Conservation (phyloP, 495 filamentous ascomycete species). For the Cenococcum geophilum region DNA sequence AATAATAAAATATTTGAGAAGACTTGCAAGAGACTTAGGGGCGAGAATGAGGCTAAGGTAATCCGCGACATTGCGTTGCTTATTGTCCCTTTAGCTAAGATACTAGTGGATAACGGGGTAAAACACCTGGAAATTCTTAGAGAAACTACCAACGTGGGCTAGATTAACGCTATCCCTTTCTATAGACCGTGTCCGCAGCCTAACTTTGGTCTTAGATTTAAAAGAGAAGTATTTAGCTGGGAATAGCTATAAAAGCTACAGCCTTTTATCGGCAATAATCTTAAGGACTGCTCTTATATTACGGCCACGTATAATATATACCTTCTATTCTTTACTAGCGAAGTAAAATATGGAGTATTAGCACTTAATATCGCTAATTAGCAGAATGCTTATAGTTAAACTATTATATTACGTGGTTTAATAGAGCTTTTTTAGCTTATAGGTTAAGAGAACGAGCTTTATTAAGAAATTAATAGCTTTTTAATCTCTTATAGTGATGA, state of each 20-base stretch:
- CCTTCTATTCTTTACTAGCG: constrained; percentile 25
- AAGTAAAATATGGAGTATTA: constrained; percentile 25
- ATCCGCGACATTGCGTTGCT: constrained; percentile 17
- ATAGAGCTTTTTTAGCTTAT: constrained; percentile 10
- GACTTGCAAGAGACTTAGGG: constrained; percentile 11
- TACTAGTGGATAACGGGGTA: constrained; percentile 11
- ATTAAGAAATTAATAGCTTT: constrained; percentile 17
- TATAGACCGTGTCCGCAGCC: constrained; percentile 11
- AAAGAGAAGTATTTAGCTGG: constrained; percentile 14
- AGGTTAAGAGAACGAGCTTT: constrained; percentile 14
- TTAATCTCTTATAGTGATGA: constrained; percentile 17
- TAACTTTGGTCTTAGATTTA: constrained; percentile 15
- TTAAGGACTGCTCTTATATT: constrained; percentile 12
- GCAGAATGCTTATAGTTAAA: constrained; percentile 25
- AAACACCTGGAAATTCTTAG: constrained; percentile 17
- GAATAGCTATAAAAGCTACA: constrained; percentile 18
- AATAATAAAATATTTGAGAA: constrained; percentile 18
- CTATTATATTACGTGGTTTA: constrained; percentile 12
- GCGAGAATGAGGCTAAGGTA: constrained; percentile 21
- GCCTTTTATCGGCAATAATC: constrained; percentile 14
- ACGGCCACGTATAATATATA: constrained; percentile 26
- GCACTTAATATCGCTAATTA: constrained; percentile 28
- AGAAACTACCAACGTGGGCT: constrained; percentile 22
- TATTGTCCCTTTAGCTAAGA: constrained; percentile 20
- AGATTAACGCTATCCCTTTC: constrained; percentile 16